These are phyloP conservation scores for Cubamyces sp. DNA, from an alignment of 768 basidiomycete genomes.

Conservation along the genomic window DNA sequence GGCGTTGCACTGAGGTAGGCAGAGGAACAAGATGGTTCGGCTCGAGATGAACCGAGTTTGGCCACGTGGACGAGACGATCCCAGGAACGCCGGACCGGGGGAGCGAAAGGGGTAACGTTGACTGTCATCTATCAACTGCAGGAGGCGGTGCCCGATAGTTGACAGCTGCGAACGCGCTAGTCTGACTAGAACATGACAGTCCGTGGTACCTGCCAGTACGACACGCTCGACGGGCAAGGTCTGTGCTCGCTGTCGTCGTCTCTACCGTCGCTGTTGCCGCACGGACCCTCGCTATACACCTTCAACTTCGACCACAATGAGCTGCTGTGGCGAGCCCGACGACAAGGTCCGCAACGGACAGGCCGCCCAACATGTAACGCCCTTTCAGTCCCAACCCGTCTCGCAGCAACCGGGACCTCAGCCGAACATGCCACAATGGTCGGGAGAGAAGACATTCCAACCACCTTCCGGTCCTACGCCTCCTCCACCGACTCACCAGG, in stretches of 20 bases:
- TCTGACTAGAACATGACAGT: background rate
- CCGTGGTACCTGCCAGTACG: background rate
- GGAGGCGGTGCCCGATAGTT: background rate
- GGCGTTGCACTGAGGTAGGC: no score
- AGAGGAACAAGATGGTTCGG: no score
- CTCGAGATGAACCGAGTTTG: no score
- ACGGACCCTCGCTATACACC: background rate
- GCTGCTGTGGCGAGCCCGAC: slow-evolving; percentile 65
- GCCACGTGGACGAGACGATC: background rate
- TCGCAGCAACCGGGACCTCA: slow-evolving; percentile 57
- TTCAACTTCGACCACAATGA: slow-evolving; percentile 45
- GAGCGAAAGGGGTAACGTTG: background rate
- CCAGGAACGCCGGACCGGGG: background rate
- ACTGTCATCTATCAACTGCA: background rate
- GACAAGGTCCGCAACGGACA: slow-evolving; percentile 34
- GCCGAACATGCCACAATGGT: slow-evolving; percentile 36
- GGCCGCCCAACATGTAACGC: slow-evolving; percentile 38
- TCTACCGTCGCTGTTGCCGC: slow-evolving; percentile 4
- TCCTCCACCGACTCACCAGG: slow-evolving; percentile 40
- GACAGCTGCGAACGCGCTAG: background rate
- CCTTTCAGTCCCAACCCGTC: slow-evolving; percentile 37
- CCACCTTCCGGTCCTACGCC: slow-evolving; percentile 51
- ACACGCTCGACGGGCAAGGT: background rate
- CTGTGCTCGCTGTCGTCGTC: background rate
- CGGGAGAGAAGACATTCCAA: slow-evolving; percentile 43